Evolutionary conservation across 768 basidiomycete species (phyloP).

Genomic region (Coprinellus micaceus): DNA sequence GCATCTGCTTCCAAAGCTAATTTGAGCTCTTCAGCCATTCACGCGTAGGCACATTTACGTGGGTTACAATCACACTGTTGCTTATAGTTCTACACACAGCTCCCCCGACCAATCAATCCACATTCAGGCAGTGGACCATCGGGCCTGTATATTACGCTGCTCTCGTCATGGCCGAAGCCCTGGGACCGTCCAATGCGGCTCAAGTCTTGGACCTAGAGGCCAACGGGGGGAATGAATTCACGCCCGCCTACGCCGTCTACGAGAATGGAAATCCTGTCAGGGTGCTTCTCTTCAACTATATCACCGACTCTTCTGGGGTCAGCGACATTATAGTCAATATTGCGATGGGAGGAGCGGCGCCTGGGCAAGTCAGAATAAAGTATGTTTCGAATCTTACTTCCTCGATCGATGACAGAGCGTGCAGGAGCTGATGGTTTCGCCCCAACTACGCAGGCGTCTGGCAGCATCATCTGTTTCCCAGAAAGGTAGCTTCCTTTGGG

Average conservation of each 20-base stretch:
- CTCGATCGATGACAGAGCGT: background rate
- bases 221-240: constrained; percentile 47
- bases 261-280: constrained; percentile 61
- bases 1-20: constrained; percentile 24
- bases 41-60: constrained; percentile 57
- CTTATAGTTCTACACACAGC: constrained; percentile 19
- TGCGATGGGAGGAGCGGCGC: constrained; percentile 43
- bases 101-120: constrained; percentile 51
- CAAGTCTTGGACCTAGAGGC: constrained; percentile 65
- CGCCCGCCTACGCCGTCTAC: constrained; percentile 72
- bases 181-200: constrained; percentile 62
- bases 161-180: constrained; percentile 63
- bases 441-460: constrained; percentile 42
- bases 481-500: constrained; percentile 62
- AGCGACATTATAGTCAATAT: constrained; percentile 46
- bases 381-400: constrained; percentile 25
- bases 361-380: constrained; percentile 54
- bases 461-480: constrained; percentile 44
- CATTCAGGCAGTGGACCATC: constrained; percentile 66
- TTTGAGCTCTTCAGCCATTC: constrained; percentile 50
- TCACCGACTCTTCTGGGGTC: constrained; percentile 55
- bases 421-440: too few relatives aligned
- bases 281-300: constrained; percentile 70
- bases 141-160: constrained; percentile 74
- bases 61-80: too few relatives aligned